phyloP scores from a whole-genome alignment of 2,329 filamentous ascomycete genomes.

The Aspergillus hiratsukae region DNA sequence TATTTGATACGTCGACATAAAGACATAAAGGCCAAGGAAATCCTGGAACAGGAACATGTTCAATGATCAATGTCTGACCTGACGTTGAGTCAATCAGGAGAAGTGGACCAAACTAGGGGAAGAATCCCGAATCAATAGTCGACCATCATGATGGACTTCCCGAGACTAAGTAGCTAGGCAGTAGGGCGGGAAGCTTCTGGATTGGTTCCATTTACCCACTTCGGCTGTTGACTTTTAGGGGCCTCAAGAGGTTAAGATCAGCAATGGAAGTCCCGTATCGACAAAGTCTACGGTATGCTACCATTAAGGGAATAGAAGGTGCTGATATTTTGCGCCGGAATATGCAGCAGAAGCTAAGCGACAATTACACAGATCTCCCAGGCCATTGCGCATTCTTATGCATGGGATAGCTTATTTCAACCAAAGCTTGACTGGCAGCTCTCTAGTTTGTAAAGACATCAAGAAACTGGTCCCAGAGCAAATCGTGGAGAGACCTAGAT shows the following conservation, averaged over 20 bases:
- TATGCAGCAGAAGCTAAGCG: neutral
- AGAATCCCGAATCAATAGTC: conserved; percentile 12
- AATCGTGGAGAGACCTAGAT: neutral
- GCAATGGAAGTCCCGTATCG: neutral
- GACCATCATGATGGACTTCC: conserved; percentile 10
- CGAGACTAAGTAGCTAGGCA: conserved; percentile 7
- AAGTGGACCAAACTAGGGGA: conserved; percentile 8
- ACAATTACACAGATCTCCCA: neutral
- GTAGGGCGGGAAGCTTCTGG: conserved; percentile 10
- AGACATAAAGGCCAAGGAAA: neutral
- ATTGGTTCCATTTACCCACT: conserved; percentile 10
- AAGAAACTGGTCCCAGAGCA: neutral
- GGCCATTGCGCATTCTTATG: neutral
- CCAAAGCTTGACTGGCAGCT: neutral
- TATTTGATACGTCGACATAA: neutral
- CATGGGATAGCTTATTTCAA: neutral
- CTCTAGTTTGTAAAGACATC: neutral
- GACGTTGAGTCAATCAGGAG: conserved; percentile 15
- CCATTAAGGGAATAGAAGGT: neutral
- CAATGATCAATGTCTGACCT: conserved; percentile 1
- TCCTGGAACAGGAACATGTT: neutral
- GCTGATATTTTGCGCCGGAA: neutral
- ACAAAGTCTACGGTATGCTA: neutral
- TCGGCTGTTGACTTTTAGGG: neutral
- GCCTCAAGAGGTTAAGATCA: neutral